Conservation (phyloP, 2,329 filamentous ascomycete genomes). For the Fusarium sp. region DNA sequence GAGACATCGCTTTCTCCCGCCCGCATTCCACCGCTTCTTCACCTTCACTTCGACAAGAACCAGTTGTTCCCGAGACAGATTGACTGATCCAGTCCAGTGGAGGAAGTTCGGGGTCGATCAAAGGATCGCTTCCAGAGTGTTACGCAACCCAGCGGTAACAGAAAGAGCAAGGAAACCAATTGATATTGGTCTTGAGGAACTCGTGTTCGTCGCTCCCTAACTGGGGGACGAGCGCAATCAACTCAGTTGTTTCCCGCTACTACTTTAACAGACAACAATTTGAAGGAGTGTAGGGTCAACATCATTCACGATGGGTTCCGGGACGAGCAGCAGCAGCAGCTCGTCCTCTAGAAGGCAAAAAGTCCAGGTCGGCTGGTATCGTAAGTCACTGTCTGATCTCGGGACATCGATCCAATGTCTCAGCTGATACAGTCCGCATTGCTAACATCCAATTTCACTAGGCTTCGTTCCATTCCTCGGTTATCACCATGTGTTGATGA, state of each 20-base stretch:
- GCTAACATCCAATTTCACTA: conserved; percentile 47
- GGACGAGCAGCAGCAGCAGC: conserved; percentile 41
- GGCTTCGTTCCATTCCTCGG: conserved; percentile 76
- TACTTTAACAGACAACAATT: conserved; percentile 10
- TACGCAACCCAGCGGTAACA: conserved; percentile 12
- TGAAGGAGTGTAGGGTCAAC: conserved; percentile 33
- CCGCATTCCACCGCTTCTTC: conserved; percentile 38
- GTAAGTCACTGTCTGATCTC: conserved; percentile 49
- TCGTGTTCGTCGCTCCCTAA: conserved; percentile 38
- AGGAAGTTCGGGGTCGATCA: conserved; percentile 2
- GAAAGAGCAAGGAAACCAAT: conserved; percentile 28
- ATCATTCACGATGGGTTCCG: conserved; percentile 39
- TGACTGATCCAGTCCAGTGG: conserved; percentile 21
- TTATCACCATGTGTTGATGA: conserved; percentile 93
- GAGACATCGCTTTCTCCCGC: conserved; percentile 22
- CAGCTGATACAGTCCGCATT: background rate
- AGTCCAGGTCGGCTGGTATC: conserved; percentile 62
- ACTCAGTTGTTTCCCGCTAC: conserved; percentile 22
- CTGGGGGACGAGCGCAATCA: conserved; percentile 40
- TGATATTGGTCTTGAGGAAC: conserved; percentile 19
- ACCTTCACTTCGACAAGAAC: conserved; percentile 1
- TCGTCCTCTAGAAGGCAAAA: conserved; percentile 46
- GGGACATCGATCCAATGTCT: conserved; percentile 30
- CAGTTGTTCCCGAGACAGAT: conserved; percentile 33
- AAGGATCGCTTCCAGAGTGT: conserved; percentile 1